These are phyloP conservation scores for Hypoxylon fragiforme DNA, from an alignment of 495 filamentous ascomycete genomes.

Conservation along the genomic window DNA sequence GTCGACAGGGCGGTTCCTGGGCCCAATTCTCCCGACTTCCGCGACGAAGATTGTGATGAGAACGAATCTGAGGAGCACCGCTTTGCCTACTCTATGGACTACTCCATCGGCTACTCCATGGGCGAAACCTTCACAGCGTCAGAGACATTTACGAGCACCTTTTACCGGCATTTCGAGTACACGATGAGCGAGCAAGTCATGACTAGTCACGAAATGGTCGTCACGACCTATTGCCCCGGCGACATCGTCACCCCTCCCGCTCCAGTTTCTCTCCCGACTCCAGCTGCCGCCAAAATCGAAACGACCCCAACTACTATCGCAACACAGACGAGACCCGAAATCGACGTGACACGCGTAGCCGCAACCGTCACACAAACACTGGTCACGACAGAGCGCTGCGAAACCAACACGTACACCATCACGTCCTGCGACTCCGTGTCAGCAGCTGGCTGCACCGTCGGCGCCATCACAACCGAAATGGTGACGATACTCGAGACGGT, in stretches of 20 bases:
- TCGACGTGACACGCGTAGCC: neutral
- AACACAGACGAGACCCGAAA: neutral
- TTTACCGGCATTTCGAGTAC: conserved; percentile 19
- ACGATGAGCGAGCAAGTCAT: conserved; percentile 7
- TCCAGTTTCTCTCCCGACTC: neutral
- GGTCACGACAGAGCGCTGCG: conserved; percentile 7
- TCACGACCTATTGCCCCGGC: conserved; percentile 28
- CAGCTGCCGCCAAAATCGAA: neutral
- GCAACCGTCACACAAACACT: neutral
- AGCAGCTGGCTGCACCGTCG: neutral
- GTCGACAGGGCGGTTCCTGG: neutral
- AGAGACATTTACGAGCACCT: conserved; percentile 24
- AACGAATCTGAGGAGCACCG: neutral
- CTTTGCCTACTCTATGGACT: no score
- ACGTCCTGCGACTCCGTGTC: neutral
- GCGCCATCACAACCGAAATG: conserved; percentile 18
- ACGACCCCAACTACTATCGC: neutral
- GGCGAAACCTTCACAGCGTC: conserved; percentile 6
- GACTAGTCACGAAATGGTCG: conserved; percentile 15
- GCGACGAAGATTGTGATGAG: conserved; percentile 7
- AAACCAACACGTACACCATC: conserved; percentile 5
- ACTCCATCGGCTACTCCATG: neutral
- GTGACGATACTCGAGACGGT: conserved; percentile 18
- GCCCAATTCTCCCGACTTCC: neutral
- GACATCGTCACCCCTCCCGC: neutral